A percentile compares a stretch with the other conserved stretches of the same genome.
phyloP scores from a whole-genome alignment of 805 yeast species.

The Starmerella powellii region DNA sequence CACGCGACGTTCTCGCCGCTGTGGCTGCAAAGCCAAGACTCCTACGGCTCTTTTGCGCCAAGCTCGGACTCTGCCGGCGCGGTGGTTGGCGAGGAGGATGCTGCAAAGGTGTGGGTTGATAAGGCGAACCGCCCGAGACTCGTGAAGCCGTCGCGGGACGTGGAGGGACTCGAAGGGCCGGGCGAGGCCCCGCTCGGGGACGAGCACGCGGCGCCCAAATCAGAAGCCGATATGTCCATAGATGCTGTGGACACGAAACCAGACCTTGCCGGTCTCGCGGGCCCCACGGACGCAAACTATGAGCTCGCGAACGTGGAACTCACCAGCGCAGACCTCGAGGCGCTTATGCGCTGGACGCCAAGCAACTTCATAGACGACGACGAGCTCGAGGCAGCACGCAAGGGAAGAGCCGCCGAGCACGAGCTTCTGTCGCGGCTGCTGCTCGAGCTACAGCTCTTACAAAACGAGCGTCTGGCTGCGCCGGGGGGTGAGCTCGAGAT shows the following conservation, averaged over 20 bases:
- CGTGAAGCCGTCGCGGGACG: too few relatives aligned
- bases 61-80: slow-evolving; percentile 46
- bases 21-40: slow-evolving; percentile 45
- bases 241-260: neutral
- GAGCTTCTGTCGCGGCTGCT: slow-evolving; percentile 35
- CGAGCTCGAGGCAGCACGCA: slow-evolving; percentile 38
- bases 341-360: slow-evolving; percentile 42
- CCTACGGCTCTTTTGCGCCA: slow-evolving; percentile 53
- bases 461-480: slow-evolving; percentile 35
- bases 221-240: too few relatives aligned
- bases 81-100: slow-evolving; percentile 17
- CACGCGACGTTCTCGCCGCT: slow-evolving; percentile 47
- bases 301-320: neutral
- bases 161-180: too few relatives aligned
- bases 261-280: neutral
- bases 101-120: slow-evolving; percentile 18
- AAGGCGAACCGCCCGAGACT: slow-evolving; percentile 1
- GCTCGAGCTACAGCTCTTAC: slow-evolving; percentile 39
- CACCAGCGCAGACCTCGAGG: slow-evolving; percentile 17
- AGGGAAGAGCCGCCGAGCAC: slow-evolving; percentile 30
- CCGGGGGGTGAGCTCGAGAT: slow-evolving; percentile 22
- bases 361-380: slow-evolving; percentile 39
- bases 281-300: too few relatives aligned
- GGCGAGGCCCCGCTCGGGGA: too few relatives aligned
- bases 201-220: too few relatives aligned